Base-by-base conservation (phyloP, 2,329 filamentous ascomycete genomes). In the Capronia americana region DNA sequence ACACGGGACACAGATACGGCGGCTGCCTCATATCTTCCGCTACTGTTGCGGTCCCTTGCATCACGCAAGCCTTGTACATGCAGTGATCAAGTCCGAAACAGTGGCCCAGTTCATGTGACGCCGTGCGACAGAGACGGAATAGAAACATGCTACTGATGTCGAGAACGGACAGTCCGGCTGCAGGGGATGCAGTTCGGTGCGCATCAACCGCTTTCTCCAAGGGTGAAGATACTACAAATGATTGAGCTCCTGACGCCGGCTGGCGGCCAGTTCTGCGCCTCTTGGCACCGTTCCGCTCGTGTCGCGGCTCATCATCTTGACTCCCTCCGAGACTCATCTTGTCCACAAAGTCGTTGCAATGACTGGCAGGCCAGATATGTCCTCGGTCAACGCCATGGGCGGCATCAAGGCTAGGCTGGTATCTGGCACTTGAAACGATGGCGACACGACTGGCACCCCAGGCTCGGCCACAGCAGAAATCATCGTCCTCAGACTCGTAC, bases 61-160 rank as follows among this genome's bases (percentile, higher is more conserved):
- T 88, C 2, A 82, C 80, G 70, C 87, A 90, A 0, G 87, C 86
- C 70, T 87, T 70, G 56, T 66, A 77, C 23, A 84, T 78, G 73
- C 89, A 92, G 73, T 92, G 89, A 7, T 76, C 88, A 14, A 92
- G 80, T 0, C 85, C 87, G 44, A 92, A 83, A 72, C 88, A 91
- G 74, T 91, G 89, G 0, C 87, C 86, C 0, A 91, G 76, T 72
- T 92, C 89, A 73, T 91, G 89, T 1, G 82, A 82, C 1, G 84
- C 84, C 0, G 88, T 90, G 57, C 83, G 84, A 60, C 81, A 86
- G 2, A 86, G 75, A 11, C 84, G 81, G 10, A 81, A 82, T 14
- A 90, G 81, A 87, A 88, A 91, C 1, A 88, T 73, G 28, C 28
- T 34, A 5, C 11, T 30, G n/a, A n/a, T 20, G 55, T 17, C 55